Evolutionary conservation across 345 rosid species (phyloP).

Genomic region (Brassica rapa): DNA sequence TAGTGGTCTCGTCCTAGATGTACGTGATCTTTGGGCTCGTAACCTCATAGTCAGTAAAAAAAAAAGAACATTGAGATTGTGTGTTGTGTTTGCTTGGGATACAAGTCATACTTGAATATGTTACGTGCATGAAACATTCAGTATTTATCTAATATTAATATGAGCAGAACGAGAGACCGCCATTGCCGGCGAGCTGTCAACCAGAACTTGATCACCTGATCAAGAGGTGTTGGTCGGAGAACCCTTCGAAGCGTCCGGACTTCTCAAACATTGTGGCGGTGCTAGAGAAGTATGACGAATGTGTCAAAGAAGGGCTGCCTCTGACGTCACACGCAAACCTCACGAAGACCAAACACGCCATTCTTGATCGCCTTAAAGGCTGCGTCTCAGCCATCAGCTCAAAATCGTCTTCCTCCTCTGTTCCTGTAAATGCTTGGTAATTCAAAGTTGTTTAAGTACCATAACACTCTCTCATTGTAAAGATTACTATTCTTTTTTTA

Average conservation of each 20-base stretch:
- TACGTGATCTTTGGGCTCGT: too few species aligned
- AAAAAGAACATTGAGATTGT: neutral
- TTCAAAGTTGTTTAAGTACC: conserved; percentile 15
- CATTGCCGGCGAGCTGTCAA: conserved; percentile 87
- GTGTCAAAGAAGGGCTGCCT: conserved; percentile 90
- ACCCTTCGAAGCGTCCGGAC: conserved; percentile 87
- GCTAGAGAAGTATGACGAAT: conserved; percentile 79
- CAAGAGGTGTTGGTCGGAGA: conserved; percentile 88
- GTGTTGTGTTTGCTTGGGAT: neutral
- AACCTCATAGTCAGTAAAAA: too few species aligned
- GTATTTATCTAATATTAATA: neutral
- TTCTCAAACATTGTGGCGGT: conserved; percentile 79
- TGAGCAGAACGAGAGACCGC: conserved; percentile 84
- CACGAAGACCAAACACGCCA: conserved; percentile 54
- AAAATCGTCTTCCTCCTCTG: conserved; percentile 49
- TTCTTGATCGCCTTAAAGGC: conserved; percentile 72
- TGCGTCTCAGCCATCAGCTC: conserved; percentile 59
- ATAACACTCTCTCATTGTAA: conserved; percentile 11
- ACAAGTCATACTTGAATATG: conserved; percentile 1
- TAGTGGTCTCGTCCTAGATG: too few species aligned
- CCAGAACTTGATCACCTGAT: conserved; percentile 88
- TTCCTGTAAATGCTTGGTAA: conserved; percentile 80
- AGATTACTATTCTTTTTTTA: conserved; percentile 19
- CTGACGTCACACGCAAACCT: conserved; percentile 72
- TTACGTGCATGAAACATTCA: neutral